Conservation (phyloP, 1,139 yeast species). For the Nadsonia starkeyi-henricii region DNA sequence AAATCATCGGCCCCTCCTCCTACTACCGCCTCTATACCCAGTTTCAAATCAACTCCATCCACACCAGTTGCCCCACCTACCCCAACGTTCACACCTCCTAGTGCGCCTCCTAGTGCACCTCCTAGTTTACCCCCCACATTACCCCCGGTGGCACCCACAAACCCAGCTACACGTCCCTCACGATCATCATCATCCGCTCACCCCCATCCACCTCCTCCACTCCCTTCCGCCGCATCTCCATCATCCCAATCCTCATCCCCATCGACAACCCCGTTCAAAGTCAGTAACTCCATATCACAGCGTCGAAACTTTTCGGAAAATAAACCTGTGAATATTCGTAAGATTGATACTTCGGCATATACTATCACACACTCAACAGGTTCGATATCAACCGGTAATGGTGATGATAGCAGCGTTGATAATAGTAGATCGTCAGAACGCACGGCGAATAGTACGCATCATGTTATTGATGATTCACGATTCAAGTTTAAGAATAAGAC, state of each 20-base stretch:
- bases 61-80: constrained; percentile 20
- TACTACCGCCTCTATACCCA: constrained; percentile 16
- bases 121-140: constrained; percentile 9
- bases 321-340: constrained; percentile 14
- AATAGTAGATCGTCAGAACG: constrained; percentile 4
- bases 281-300: constrained; percentile 10
- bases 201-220: constrained; percentile 12
- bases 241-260: constrained; percentile 3
- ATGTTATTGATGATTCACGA: constrained; percentile 53
- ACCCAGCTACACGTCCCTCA: constrained; percentile 10
- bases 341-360: constrained; percentile 21
- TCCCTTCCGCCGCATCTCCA: constrained; percentile 13
- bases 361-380: constrained; percentile 16
- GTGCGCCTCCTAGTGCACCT: constrained; percentile 11
- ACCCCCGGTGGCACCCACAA: constrained; percentile 3
- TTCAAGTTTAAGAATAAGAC: constrained; percentile 56
- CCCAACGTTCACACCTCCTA: constrained; percentile 14
- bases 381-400: constrained; percentile 8
- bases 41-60: constrained; percentile 17
- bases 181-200: constrained; percentile 12
- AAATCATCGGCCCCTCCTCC: constrained; percentile 13
- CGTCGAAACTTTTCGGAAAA: constrained; percentile 11
- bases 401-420: constrained; percentile 8
- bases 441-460: background rate
- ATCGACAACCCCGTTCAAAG: constrained; percentile 14